Evolutionary conservation across 2,329 filamentous ascomycete genomes (phyloP).

Genomic region (Ustilaginoidea virens): DNA sequence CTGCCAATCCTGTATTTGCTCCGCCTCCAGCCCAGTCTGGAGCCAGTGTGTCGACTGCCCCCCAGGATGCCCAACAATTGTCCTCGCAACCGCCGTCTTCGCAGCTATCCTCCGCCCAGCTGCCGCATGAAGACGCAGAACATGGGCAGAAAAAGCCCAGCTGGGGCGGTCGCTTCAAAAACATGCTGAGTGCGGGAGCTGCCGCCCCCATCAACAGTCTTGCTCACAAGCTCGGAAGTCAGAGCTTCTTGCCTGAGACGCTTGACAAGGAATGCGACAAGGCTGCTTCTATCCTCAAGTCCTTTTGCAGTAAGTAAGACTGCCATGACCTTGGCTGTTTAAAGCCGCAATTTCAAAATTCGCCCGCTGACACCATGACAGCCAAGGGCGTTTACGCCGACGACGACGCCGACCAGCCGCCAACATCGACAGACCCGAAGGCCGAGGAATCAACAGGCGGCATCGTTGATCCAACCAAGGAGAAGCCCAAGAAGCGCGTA

Average conservation of each 20-base stretch:
- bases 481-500: conserved; percentile 29
- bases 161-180: conserved; percentile 17
- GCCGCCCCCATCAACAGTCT: conserved; percentile 66
- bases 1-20: conserved; percentile 15
- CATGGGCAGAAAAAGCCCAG: conserved; percentile 5
- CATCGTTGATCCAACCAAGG: conserved; percentile 17
- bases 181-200: conserved; percentile 23
- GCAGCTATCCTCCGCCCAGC: conserved; percentile 1
- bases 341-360: no score
- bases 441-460: conserved; percentile 12
- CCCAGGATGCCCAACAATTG: conserved; percentile 1
- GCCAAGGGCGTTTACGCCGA: conserved; percentile 38
- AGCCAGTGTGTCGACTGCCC: conserved; percentile 1
- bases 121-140: background rate
- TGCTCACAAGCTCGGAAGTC: conserved; percentile 66
- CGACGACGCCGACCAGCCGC: conserved; percentile 11
- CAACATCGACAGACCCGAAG: conserved; percentile 16
- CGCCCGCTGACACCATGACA: conserved; percentile 10
- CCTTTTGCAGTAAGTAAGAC: conserved; percentile 59
- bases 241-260: conserved; percentile 75
- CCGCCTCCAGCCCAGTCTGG: conserved; percentile 10
- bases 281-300: conserved; percentile 66
- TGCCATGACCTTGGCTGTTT: no score
- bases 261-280: conserved; percentile 87
- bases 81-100: conserved; percentile 3